A percentile compares a stretch with the other conserved stretches of the same genome.
Evolutionary conservation across 345 rosid species (phyloP).

Genomic region (Lepidium didymum): DNA sequence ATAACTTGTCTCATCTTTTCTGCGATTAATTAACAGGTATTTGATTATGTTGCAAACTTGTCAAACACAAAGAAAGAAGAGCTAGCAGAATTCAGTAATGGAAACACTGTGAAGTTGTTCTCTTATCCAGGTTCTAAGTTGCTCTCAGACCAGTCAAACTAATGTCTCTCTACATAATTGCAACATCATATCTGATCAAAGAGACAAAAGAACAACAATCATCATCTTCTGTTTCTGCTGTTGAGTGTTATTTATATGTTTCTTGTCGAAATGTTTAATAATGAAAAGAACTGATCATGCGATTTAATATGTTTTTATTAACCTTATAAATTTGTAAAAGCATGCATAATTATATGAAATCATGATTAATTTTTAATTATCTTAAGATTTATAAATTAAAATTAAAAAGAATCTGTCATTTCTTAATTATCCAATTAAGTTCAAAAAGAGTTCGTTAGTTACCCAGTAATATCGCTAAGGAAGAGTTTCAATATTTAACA

Average conservation of each 20-base stretch:
- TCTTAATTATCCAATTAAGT: not conserved
- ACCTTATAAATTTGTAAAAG: not conserved
- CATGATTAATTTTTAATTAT: too few relatives aligned
- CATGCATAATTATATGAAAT: not conserved
- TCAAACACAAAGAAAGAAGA: conserved; percentile 57
- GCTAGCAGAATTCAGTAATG: conserved; percentile 52
- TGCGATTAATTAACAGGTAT: conserved; percentile 42
- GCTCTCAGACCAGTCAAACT: not conserved
- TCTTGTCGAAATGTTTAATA: not conserved
- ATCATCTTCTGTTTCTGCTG: not conserved
- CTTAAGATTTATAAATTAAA: too few relatives aligned
- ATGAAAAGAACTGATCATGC: not conserved
- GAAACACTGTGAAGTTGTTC: conserved; percentile 54
- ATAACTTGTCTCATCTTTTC: conserved; percentile 17
- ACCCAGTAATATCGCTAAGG: not conserved
- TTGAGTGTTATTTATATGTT: not conserved
- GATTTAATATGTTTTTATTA: not conserved
- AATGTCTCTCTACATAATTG: not conserved
- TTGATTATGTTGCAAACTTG: conserved; percentile 56
- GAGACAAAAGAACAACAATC: not conserved
- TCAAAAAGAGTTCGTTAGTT: not conserved
- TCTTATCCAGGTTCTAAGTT: conserved; percentile 52
- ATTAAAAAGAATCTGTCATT: not conserved
- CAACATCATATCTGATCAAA: not conserved
- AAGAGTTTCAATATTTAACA: not conserved